Conservation (phyloP, 2,329 filamentous ascomycete species). For the Apiospora sp. region DNA sequence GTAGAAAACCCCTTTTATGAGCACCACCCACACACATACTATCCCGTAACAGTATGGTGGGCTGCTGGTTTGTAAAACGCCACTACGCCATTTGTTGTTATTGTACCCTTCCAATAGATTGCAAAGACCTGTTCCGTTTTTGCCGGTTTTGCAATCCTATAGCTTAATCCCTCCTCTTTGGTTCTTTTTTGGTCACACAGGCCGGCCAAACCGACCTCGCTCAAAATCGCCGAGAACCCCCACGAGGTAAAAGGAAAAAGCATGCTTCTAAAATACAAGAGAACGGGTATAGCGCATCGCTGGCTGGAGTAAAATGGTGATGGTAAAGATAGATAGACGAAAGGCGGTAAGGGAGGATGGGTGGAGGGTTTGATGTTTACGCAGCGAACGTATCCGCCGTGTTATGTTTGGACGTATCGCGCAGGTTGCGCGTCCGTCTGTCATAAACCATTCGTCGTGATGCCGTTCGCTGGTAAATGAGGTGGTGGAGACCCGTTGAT, state of each 20-base stretch:
- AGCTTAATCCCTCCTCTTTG: not conserved
- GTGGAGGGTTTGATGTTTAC: not conserved
- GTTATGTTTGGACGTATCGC: no score
- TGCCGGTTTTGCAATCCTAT: slow-evolving; percentile 1
- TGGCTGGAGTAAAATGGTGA: slow-evolving; percentile 4
- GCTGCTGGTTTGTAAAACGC: slow-evolving; percentile 5
- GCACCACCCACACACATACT: not conserved
- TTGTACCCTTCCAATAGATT: not conserved
- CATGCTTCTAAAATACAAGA: slow-evolving; percentile 18
- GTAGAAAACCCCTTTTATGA: not conserved
- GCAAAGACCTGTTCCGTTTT: not conserved
- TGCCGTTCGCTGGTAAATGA: not conserved
- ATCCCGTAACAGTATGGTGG: slow-evolving; percentile 3
- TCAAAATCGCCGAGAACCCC: not conserved
- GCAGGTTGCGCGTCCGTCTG: not conserved
- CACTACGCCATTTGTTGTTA: not conserved
- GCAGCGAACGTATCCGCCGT: not conserved
- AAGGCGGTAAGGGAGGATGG: not conserved
- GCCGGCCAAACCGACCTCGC: not conserved
- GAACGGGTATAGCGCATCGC: slow-evolving; percentile 23
- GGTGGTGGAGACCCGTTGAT: not conserved
- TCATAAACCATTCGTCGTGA: slow-evolving; percentile 16
- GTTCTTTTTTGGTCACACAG: not conserved
- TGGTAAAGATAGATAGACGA: not conserved
- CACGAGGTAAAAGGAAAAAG: not conserved